These are phyloP conservation scores for Tripterygium wilfordii DNA, from an alignment of 177 flowering plant species.

Conservation along the genomic window DNA sequence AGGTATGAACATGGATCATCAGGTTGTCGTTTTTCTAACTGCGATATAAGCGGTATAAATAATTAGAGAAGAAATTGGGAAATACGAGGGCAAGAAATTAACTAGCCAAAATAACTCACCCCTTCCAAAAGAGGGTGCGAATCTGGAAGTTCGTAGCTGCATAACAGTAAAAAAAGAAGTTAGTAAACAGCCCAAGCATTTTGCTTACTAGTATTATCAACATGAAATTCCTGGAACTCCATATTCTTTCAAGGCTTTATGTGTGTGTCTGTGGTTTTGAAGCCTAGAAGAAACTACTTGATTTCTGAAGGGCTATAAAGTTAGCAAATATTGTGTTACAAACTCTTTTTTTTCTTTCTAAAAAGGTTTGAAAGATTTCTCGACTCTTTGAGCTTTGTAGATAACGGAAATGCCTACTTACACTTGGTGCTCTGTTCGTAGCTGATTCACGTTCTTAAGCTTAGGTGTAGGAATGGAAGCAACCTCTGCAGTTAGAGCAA, in stretches of 20 bases:
- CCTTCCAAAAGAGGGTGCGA: constrained; percentile 44
- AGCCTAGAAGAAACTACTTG: too few species aligned
- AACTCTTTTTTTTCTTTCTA: too few species aligned
- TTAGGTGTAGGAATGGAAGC: constrained; percentile 47
- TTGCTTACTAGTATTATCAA: background rate
- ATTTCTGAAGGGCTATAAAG: too few species aligned
- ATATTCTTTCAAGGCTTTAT: too few species aligned
- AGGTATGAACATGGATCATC: constrained; percentile 74
- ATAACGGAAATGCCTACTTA: constrained; percentile 25
- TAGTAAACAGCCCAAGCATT: background rate
- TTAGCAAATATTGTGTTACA: too few species aligned
- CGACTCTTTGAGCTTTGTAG: background rate
- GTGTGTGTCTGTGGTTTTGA: too few species aligned
- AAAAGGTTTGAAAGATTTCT: background rate
- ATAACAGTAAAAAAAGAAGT: constrained; percentile 1
- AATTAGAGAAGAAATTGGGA: background rate
- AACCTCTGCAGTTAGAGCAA: constrained; percentile 43
- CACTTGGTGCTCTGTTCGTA: constrained; percentile 59
- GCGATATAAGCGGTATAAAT: constrained; percentile 8
- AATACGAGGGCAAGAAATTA: background rate
- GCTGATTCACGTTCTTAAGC: constrained; percentile 37
- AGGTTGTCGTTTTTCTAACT: constrained; percentile 64
- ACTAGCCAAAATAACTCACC: constrained; percentile 27
- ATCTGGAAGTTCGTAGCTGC: constrained; percentile 64
- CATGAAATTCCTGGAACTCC: background rate